Evolutionary conservation across 805 yeast genomes (phyloP).

Genomic region (Ogataea pignaliae): DNA sequence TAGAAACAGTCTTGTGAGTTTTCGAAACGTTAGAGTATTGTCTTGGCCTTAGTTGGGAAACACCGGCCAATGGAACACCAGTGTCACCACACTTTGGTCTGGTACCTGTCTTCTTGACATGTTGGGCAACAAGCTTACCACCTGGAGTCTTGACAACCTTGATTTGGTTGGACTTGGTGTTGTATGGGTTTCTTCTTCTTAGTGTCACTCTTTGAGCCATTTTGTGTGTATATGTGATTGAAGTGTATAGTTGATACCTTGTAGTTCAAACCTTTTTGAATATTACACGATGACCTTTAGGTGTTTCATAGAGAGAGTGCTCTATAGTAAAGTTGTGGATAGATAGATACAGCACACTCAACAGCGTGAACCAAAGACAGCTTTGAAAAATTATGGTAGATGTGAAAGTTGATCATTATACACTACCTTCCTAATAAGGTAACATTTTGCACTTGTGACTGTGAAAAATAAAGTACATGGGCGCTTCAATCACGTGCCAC

Average conservation of each 20-base stretch:
- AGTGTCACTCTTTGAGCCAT: not conserved
- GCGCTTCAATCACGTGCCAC: no score
- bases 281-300: no score
- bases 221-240: not conserved
- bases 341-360: no score
- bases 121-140: constrained; percentile 97
- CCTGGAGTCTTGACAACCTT: constrained; percentile 99
- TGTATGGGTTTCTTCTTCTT: constrained; percentile 50
- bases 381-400: no score
- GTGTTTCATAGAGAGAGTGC: no score
- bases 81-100: constrained; percentile 89
- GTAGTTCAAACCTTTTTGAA: no score
- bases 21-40: constrained; percentile 91
- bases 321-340: no score
- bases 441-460: constrained; percentile 4
- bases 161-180: constrained; percentile 99
- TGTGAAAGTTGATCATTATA: not conserved
- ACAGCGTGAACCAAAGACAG: no score
- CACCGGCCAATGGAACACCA: constrained; percentile 61
- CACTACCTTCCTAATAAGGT: constrained; percentile 4
- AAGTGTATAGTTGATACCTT: no score
- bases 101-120: constrained; percentile 86
- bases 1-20: constrained; percentile 97
- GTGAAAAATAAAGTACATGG: constrained; percentile 3
- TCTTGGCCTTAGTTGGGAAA: constrained; percentile 97